phyloP scores from a whole-genome alignment of 768 basidiomycete species.

The Scleroderma bovista region DNA sequence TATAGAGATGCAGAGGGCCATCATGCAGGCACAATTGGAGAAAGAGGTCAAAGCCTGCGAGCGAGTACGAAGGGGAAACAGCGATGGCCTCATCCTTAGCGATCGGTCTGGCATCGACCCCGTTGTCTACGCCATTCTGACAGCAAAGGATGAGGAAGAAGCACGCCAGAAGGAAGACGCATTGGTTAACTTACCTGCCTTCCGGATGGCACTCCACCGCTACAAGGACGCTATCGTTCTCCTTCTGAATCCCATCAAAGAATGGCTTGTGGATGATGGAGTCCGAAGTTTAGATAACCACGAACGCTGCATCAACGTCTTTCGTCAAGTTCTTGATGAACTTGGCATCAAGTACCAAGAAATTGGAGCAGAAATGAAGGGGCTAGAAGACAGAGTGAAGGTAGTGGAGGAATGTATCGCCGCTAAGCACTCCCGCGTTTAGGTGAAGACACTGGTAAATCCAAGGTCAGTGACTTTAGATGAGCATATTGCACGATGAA shows the following conservation, averaged over 20 bases:
- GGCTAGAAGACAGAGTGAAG: constrained; percentile 25
- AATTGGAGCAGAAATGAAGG: constrained; percentile 41
- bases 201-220: constrained; percentile 36
- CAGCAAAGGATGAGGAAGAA: constrained; percentile 33
- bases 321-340: constrained; percentile 33
- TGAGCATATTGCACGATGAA: not conserved
- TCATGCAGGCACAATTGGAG: constrained; percentile 51
- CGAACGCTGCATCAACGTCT: constrained; percentile 34
- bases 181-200: constrained; percentile 33
- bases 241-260: constrained; percentile 48
- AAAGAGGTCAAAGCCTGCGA: constrained; percentile 32
- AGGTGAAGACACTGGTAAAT: not conserved
- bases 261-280: constrained; percentile 63
- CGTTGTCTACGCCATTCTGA: constrained; percentile 54
- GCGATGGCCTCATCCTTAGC: constrained; percentile 38
- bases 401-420: constrained; percentile 12
- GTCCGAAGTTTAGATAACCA: constrained; percentile 51
- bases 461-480: not conserved
- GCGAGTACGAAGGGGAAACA: constrained; percentile 8
- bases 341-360: constrained; percentile 40
- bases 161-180: constrained; percentile 28
- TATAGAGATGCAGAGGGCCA: constrained; percentile 58
- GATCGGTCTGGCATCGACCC: constrained; percentile 65
- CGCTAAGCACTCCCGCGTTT: not conserved
- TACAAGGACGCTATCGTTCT: constrained; percentile 49